Evolutionary conservation across 2,329 filamentous ascomycete genomes (phyloP), one percentile per base, ranked within the genome.

Genomic region (Aspergillus versicolor): DNA sequence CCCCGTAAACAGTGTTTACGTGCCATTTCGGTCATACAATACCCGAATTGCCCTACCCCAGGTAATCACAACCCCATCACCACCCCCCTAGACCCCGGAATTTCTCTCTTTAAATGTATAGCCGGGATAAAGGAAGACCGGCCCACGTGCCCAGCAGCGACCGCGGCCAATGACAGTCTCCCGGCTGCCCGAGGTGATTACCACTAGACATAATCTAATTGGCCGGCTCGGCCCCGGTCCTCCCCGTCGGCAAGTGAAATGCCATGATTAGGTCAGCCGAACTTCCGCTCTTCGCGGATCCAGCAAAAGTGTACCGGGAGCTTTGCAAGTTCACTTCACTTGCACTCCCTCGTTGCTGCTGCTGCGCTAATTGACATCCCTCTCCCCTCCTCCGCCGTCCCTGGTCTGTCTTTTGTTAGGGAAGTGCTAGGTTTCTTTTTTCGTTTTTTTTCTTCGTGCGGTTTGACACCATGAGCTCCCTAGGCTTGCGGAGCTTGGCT

Each of bases 401-500:
- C 62, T 58, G 54, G 67, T 63, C 64, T 53, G 57, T 41, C 61
- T 61, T 38, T 50, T 62, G 62, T 63, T 65, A 63, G 66, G 56
- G 62, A 65, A 62, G 57, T 57, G 49, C 61, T 62, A 42, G 40
- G 9, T 22, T 24, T 44, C 22, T 11, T 27, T 30, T 62, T 67
- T 62, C 61, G 58, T 64, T 66, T 67, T 62, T 30, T 30, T 30
- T 30, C 27, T 30, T 11, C 27, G 27, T 11, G 61, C 68, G 67
- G 66, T 45, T n/a, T 34, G 24, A 61, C 72, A 79, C 67, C 65
- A 81, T 81, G 79, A 79, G 77, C 73, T 80, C 78, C 63, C 65
- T 75, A 65, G 73, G 77, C 68, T 71, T 79, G 69, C 77, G 79
- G 76, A 81, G 77, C 73, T 67, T 81, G 65, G 73, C 76, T 75